phyloP scores from a whole-genome alignment of 1,284 basidiomycete species.

The Mycosarcoma maydis region DNA sequence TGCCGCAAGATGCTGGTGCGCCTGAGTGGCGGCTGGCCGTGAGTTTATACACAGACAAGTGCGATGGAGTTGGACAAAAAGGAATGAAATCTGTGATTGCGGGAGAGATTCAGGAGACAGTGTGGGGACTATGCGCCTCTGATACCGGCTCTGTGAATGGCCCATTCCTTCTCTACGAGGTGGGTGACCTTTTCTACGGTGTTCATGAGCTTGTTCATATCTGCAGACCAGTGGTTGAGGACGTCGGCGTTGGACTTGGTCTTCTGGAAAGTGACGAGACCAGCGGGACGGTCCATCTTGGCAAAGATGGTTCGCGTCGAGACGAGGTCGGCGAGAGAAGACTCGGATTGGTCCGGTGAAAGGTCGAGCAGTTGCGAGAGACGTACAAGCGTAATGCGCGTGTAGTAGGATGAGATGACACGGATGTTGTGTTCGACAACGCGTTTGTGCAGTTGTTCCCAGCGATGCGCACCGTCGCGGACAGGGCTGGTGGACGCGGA shows the following conservation, averaged over 20 bases:
- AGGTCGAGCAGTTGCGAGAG: conserved; percentile 90
- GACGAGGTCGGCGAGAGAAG: conserved; percentile 86
- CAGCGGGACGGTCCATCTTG: conserved; percentile 89
- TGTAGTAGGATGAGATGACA: conserved; percentile 92
- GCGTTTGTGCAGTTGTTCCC: conserved; percentile 94
- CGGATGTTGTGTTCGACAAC: conserved; percentile 99
- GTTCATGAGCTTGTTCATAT: conserved; percentile 82
- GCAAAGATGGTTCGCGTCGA: conserved; percentile 79
- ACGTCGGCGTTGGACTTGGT: conserved; percentile 67
- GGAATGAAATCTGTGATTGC: no score
- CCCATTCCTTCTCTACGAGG: conserved; percentile 64
- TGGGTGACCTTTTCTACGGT: conserved; percentile 66
- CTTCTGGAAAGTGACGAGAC: conserved; percentile 79
- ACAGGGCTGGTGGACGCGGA: not conserved
- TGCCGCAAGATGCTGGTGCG: no score
- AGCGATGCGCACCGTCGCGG: conserved; percentile 76
- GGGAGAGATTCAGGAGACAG: no score
- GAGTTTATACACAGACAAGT: no score
- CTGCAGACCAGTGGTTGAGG: conserved; percentile 95
- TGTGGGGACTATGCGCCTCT: conserved; percentile 6
- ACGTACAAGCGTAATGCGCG: conserved; percentile 84
- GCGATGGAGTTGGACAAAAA: no score
- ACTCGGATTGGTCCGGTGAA: conserved; percentile 81
- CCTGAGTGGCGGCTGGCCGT: no score
- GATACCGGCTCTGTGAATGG: conserved; percentile 62